A percentile compares a stretch with the other conserved stretches of the same genome.
phyloP scores from a whole-genome alignment of 106 monocot species.

The Alisma plantagoaquatica region DNA sequence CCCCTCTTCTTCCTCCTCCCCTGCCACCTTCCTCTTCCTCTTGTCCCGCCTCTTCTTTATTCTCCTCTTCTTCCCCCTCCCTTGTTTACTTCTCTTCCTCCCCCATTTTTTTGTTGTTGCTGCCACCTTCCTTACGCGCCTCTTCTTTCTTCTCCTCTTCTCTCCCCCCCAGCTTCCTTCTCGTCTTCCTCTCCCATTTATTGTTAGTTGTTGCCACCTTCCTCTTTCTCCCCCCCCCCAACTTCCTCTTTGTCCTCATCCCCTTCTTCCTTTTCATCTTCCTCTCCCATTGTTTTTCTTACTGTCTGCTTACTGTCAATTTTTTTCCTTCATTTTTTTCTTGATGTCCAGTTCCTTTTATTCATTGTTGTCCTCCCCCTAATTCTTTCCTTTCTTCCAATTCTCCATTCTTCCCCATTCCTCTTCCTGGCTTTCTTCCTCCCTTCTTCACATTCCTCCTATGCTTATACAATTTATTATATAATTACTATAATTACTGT shows the following conservation, averaged over 20 bases:
- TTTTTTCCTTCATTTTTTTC: no score
- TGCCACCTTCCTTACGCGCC: background rate
- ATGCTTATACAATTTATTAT: no score
- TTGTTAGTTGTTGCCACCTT: background rate
- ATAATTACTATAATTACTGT: no score
- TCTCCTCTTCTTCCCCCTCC: background rate
- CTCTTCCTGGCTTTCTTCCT: no score
- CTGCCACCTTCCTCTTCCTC: background rate
- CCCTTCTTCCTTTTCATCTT: background rate
- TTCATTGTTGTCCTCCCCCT: no score
- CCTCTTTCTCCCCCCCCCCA: background rate
- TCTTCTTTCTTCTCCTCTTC: background rate
- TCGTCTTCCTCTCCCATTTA: background rate
- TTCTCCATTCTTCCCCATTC: no score
- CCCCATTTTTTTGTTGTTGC: no score
- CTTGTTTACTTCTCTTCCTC: background rate
- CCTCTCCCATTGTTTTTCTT: background rate
- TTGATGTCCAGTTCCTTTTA: no score
- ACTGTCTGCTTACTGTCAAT: no score
- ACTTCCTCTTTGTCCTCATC: background rate
- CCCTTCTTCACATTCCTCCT: no score
- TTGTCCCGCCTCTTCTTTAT: background rate
- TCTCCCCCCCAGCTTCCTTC: background rate
- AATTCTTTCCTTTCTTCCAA: no score
- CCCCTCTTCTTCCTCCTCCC: background rate